Evolutionary conservation across 2,329 filamentous ascomycete genomes (phyloP).

Genomic region (Sarocladium strictum): DNA sequence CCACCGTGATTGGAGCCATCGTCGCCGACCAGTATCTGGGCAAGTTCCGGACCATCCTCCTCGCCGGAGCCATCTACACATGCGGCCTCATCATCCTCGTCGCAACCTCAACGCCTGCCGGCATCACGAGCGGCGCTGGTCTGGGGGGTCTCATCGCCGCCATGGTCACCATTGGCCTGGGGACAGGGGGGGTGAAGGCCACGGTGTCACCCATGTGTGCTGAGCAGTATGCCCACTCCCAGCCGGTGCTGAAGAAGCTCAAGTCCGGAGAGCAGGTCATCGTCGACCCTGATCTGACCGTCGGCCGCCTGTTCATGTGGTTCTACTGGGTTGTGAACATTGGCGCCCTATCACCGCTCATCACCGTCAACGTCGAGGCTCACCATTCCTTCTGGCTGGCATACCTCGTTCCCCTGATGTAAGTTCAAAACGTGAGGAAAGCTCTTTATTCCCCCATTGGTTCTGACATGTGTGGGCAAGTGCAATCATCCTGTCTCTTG

Average conservation of each 20-base stretch:
- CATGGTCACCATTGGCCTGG: conserved; percentile 58
- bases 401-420: conserved; percentile 33
- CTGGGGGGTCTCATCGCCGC: conserved; percentile 47
- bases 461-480: conserved; percentile 60
- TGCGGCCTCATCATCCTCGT: conserved; percentile 49
- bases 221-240: conserved; percentile 56
- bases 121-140: conserved; percentile 31
- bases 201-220: conserved; percentile 55
- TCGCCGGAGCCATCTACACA: conserved; percentile 53
- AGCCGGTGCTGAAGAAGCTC: conserved; percentile 43
- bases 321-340: conserved; percentile 72
- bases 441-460: conserved; percentile 20
- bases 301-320: conserved; percentile 66
- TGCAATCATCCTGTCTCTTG: conserved; percentile 36
- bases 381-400: conserved; percentile 64
- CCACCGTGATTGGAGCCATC: conserved; percentile 44
- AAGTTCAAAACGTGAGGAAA: conserved; percentile 9
- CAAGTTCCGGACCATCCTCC: conserved; percentile 55
- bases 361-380: conserved; percentile 62
- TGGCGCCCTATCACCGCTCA: conserved; percentile 62
- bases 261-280: conserved; percentile 53
- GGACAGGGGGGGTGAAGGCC: conserved; percentile 65
- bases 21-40: conserved; percentile 53
- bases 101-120: conserved; percentile 37
- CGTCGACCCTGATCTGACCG: conserved; percentile 60